Conservation (phyloP, 495 filamentous ascomycete species). For the Elaphomyces granulatus region DNA sequence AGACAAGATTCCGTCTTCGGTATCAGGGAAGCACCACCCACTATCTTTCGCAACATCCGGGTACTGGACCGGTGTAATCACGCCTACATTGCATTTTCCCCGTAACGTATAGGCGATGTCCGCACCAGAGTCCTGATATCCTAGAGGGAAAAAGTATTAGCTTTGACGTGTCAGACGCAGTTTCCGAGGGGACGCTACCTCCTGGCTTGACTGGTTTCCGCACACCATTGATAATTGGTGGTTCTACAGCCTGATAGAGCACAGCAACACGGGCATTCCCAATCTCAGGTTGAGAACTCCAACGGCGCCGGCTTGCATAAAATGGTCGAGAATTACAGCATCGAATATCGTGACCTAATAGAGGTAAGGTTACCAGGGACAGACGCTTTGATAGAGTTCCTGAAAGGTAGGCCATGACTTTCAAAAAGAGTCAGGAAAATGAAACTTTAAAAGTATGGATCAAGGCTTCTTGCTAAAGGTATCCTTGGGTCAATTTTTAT, state of each 20-base stretch:
- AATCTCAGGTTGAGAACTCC: too few species aligned
- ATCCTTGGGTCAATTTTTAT: too few species aligned
- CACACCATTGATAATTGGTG: conserved; percentile 18
- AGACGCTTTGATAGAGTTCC: too few species aligned
- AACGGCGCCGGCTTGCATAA: too few species aligned
- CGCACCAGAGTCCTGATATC: conserved; percentile 27
- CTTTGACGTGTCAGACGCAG: neutral
- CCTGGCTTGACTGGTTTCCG: conserved; percentile 20
- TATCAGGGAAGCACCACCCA: conserved; percentile 26
- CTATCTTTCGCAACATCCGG: conserved; percentile 9
- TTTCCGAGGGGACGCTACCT: conserved; percentile 9
- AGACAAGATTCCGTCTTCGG: conserved; percentile 20
- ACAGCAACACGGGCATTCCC: too few species aligned
- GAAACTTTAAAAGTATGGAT: too few species aligned
- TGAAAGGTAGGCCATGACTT: too few species aligned
- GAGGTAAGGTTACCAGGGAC: too few species aligned
- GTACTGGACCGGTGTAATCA: conserved; percentile 10
- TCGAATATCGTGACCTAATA: too few species aligned
- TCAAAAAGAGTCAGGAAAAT: too few species aligned
- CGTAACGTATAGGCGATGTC: conserved; percentile 21
- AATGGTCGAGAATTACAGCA: too few species aligned
- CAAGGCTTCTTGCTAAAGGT: too few species aligned
- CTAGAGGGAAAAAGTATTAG: conserved; percentile 5
- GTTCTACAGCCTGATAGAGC: conserved; percentile 16
- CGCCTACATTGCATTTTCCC: conserved; percentile 6